Evolutionary conservation across 495 filamentous ascomycete genomes (phyloP).

Genomic region (Daldinia bambusicola): DNA sequence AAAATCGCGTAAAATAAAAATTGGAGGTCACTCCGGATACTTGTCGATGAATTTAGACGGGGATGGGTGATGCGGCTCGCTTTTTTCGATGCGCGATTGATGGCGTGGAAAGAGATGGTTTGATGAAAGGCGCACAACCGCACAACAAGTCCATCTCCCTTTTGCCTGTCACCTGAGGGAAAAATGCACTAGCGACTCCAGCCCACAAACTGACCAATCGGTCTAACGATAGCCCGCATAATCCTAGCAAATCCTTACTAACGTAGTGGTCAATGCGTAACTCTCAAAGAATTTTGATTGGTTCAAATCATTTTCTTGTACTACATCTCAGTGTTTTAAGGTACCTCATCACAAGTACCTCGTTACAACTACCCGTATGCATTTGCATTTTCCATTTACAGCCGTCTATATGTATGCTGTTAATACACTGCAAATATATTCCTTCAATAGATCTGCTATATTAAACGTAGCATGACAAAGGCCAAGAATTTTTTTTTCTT

Average conservation of each 20-base stretch:
- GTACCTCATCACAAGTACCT: too few species aligned
- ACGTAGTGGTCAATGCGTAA: not conserved
- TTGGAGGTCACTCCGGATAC: slow-evolving; percentile 59
- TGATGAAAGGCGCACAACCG: slow-evolving; percentile 65
- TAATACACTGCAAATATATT: not conserved
- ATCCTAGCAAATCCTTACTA: not conserved
- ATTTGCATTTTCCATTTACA: too few species aligned
- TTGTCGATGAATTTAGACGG: slow-evolving; percentile 61
- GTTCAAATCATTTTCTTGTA: not conserved
- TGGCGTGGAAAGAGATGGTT: slow-evolving; percentile 57
- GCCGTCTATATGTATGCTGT: not conserved
- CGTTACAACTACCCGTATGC: not conserved
- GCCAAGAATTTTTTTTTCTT: not conserved
- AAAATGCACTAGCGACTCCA: slow-evolving; percentile 28
- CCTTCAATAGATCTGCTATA: not conserved
- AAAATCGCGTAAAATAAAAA: slow-evolving; percentile 56
- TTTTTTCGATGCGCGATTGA: slow-evolving; percentile 65
- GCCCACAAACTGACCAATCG: slow-evolving; percentile 20
- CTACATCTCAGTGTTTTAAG: too few species aligned
- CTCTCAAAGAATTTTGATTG: not conserved
- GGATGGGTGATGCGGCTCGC: slow-evolving; percentile 59
- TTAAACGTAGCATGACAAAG: not conserved
- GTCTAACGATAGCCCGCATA: slow-evolving; percentile 25
- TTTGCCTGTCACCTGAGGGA: slow-evolving; percentile 55
- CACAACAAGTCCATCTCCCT: slow-evolving; percentile 56